Conservation (phyloP, 345 rosid genomes). For the Brassica napus region Da-Ae NC_063441.1:21527001-21527500, state of each 20-base stretch:
- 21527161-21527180: slow-evolving; percentile 36
- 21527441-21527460: slow-evolving; percentile 16
- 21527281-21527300: slow-evolving; percentile 43
- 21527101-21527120: slow-evolving; percentile 58
- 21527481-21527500: slow-evolving; percentile 45
- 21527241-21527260: slow-evolving; percentile 38
- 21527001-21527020: slow-evolving; percentile 67
- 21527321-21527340: slow-evolving; percentile 58
- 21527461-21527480: slow-evolving; percentile 61
- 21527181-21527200: slow-evolving; percentile 47
- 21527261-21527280: slow-evolving; percentile 59
- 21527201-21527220: slow-evolving; percentile 50
- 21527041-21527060: slow-evolving; percentile 45
- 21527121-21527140: slow-evolving; percentile 54
- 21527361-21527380: slow-evolving; percentile 53
- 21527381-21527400: slow-evolving; percentile 45
- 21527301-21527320: slow-evolving; percentile 17
- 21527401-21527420: slow-evolving; percentile 47
- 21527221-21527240: slow-evolving; percentile 50
- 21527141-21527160: slow-evolving; percentile 32
- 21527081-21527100: slow-evolving; percentile 44
- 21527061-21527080: slow-evolving; percentile 39
- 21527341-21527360: slow-evolving; percentile 39
- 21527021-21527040: slow-evolving; percentile 43
- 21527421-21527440: slow-evolving; percentile 61